Conservation (phyloP, 345 rosid genomes). For the Populus davidiana region DNA sequence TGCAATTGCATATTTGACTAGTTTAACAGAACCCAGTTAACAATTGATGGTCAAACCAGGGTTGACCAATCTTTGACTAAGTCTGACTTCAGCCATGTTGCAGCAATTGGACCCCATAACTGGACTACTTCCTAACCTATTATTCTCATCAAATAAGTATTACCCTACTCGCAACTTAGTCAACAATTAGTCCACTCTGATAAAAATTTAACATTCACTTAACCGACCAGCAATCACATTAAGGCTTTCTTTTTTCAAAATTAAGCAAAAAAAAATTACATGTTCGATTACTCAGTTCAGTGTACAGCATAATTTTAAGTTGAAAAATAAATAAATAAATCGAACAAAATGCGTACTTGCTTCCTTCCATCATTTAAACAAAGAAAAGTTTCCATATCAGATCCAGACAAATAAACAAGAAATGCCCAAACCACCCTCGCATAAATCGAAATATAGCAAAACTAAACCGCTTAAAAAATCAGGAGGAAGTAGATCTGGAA, state of each 20-base stretch:
- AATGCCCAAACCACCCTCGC: background rate
- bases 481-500: slow-evolving; percentile 32
- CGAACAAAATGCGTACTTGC: background rate
- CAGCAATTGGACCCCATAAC: background rate
- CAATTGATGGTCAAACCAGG: background rate
- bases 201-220: background rate
- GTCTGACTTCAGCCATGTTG: background rate
- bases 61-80: background rate
- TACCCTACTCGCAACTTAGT: background rate
- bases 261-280: background rate
- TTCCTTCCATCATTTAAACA: background rate
- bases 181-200: background rate
- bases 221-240: background rate
- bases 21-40: background rate
- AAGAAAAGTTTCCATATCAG: background rate
- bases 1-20: background rate
- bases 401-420: background rate
- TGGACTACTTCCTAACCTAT: background rate
- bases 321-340: background rate
- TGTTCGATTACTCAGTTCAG: background rate
- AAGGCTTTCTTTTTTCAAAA: background rate
- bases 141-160: background rate
- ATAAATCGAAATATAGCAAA: background rate
- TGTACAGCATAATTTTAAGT: background rate
- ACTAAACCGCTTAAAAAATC: background rate